These are phyloP conservation scores for Gonapodya sp. DNA, from an alignment of 192 early-diverging fungal species.

Conservation along the genomic window DNA sequence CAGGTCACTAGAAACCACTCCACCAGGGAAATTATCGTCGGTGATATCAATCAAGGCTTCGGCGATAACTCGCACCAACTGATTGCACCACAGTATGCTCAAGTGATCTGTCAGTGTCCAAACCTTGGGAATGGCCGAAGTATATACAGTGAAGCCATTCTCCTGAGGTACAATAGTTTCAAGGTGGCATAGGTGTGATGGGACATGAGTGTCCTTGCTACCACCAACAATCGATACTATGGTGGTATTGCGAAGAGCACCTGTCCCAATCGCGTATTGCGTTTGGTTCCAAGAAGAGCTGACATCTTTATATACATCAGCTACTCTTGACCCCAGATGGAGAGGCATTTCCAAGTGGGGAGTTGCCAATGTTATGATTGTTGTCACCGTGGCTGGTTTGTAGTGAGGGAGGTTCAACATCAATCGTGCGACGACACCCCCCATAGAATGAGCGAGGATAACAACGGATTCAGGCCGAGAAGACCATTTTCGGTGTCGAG, in stretches of 20 bases:
- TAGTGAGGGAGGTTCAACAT: conserved; percentile 64
- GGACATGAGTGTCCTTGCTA: conserved; percentile 72
- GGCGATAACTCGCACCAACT: conserved; percentile 62
- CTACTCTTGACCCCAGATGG: conserved; percentile 49
- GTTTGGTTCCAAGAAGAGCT: conserved; percentile 59
- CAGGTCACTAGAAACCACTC: neutral
- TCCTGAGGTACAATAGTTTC: conserved; percentile 46
- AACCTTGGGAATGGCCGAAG: conserved; percentile 67
- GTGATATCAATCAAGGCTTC: conserved; percentile 44
- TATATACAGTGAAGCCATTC: conserved; percentile 69
- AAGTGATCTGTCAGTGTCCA: conserved; percentile 86
- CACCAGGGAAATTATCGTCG: conserved; percentile 26
- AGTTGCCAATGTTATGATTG: conserved; percentile 79
- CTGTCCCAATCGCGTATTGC: conserved; percentile 15
- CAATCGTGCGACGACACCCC: conserved; percentile 83
- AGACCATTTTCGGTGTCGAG: neutral
- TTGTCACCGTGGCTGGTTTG: conserved; percentile 55
- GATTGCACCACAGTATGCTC: conserved; percentile 85
- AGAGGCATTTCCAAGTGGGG: conserved; percentile 77
- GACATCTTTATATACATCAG: conserved; percentile 53
- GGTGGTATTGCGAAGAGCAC: conserved; percentile 39
- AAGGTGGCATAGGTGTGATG: conserved; percentile 65
- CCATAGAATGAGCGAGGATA: conserved; percentile 92
- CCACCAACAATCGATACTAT: conserved; percentile 87
- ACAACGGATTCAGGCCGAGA: conserved; percentile 60